These are phyloP conservation scores for Eucalyptus pauciflora DNA, from an alignment of 345 rosid species.

Conservation along the genomic window DNA sequence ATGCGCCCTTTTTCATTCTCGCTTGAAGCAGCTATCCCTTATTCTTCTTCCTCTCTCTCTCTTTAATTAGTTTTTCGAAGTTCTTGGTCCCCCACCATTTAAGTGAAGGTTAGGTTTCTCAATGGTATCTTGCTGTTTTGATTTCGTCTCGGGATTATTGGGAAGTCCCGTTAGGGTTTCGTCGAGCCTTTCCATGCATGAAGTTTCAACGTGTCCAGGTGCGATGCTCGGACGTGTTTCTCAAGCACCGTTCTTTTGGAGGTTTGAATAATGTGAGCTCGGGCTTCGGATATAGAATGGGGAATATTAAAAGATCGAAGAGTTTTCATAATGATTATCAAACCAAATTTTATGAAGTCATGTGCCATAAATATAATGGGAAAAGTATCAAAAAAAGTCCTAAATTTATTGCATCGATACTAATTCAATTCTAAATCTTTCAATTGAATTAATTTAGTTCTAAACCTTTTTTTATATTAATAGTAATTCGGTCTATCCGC, in stretches of 20 bases:
- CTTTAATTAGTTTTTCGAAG: background rate
- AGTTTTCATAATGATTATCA: background rate
- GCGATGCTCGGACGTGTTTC: background rate
- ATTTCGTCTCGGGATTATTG: background rate
- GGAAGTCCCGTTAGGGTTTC: background rate
- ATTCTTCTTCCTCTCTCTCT: no score
- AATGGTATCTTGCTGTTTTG: background rate
- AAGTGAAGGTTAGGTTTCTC: background rate
- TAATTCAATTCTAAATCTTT: fast-evolving
- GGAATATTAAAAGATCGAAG: background rate
- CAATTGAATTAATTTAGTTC: fast-evolving
- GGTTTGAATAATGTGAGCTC: background rate
- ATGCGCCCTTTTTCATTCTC: background rate
- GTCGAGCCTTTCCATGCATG: background rate
- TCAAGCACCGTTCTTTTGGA: background rate
- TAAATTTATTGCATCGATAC: background rate
- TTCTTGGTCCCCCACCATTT: background rate
- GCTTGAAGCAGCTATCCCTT: background rate
- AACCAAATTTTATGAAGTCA: background rate
- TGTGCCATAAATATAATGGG: background rate
- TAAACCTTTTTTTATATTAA: background rate
- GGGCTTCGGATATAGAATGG: background rate
- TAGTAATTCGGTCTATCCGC: fast-evolving
- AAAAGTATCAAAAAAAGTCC: background rate
- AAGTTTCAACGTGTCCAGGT: background rate